These are phyloP conservation scores for Metschnikowia reukaufii DNA, from an alignment of 805 yeast genomes.

Conservation along the genomic window DNA sequence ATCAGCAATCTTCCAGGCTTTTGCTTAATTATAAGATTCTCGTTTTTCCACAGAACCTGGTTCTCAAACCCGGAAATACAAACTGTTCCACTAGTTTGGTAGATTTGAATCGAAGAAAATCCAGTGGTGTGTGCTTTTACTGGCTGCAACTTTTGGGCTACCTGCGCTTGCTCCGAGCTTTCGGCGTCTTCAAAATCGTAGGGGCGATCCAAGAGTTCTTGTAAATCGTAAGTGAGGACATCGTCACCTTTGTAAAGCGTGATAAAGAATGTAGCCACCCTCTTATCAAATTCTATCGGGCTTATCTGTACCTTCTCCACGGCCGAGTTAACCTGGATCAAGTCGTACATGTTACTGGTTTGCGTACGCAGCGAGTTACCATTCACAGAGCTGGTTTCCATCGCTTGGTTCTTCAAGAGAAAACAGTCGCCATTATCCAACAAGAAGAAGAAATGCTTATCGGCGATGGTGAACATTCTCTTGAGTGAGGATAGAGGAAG, in stretches of 20 bases:
- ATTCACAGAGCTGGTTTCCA: background rate
- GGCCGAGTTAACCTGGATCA: conserved; percentile 29
- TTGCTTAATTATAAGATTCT: conserved; percentile 32
- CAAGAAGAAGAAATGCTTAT: conserved; percentile 36
- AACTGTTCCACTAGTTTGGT: conserved; percentile 26
- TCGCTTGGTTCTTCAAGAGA: conserved; percentile 34
- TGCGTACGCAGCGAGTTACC: conserved; percentile 12
- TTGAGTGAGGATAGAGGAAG: conserved; percentile 25
- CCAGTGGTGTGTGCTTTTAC: conserved; percentile 26
- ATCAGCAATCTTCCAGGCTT: conserved; percentile 42
- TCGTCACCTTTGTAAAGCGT: conserved; percentile 42
- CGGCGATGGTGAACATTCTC: conserved; percentile 27
- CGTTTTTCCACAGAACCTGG: conserved; percentile 27
- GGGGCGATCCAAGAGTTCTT: conserved; percentile 26
- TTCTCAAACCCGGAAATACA: conserved; percentile 46
- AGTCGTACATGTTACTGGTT: conserved; percentile 33
- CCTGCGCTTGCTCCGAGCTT: conserved; percentile 15
- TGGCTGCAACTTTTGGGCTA: conserved; percentile 24
- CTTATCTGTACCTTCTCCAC: conserved; percentile 36
- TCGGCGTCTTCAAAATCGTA: conserved; percentile 19
- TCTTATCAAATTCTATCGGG: conserved; percentile 19
- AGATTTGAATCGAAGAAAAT: conserved; percentile 14
- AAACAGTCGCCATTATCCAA: conserved; percentile 40
- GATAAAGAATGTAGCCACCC: conserved; percentile 16
- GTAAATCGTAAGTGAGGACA: conserved; percentile 29